Percentiles rank a stretch among this genome's conserved stretches.
phyloP scores from a whole-genome alignment of 2,329 filamentous ascomycete species.

The Dactylellina haptotyla region DNA sequence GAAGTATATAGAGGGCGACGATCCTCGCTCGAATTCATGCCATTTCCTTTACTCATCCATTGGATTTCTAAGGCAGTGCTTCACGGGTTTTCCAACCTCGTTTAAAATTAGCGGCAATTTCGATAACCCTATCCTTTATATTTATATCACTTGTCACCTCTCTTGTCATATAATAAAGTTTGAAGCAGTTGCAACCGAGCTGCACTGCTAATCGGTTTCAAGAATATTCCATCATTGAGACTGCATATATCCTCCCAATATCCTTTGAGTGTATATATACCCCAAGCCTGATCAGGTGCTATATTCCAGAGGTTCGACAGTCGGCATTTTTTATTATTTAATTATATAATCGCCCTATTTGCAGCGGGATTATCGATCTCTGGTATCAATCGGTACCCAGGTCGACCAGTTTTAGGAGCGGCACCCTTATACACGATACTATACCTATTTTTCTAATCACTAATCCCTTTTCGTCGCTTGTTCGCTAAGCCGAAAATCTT shows the following conservation, averaged over 20 bases:
- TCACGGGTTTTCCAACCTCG: background rate
- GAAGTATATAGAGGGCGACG: conserved; percentile 15
- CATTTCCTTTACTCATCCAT: background rate
- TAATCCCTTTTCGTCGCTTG: background rate
- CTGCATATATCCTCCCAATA: no score
- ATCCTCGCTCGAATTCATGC: conserved; percentile 3
- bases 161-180: background rate
- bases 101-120: background rate
- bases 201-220: conserved; percentile 9
- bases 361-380: background rate
- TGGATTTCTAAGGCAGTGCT: background rate
- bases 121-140: background rate
- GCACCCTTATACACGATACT: background rate
- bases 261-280: background rate
- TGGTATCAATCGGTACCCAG: background rate
- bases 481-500: background rate
- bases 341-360: no score
- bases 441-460: background rate
- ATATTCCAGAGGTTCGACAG: no score
- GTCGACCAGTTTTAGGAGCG: background rate
- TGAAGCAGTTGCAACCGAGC: background rate
- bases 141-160: background rate
- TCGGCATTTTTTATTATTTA: no score
- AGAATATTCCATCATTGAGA: no score
- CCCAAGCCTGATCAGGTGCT: no score